Conservation (phyloP, 1,284 basidiomycete species). For the Chalciporus sp. region DNA sequence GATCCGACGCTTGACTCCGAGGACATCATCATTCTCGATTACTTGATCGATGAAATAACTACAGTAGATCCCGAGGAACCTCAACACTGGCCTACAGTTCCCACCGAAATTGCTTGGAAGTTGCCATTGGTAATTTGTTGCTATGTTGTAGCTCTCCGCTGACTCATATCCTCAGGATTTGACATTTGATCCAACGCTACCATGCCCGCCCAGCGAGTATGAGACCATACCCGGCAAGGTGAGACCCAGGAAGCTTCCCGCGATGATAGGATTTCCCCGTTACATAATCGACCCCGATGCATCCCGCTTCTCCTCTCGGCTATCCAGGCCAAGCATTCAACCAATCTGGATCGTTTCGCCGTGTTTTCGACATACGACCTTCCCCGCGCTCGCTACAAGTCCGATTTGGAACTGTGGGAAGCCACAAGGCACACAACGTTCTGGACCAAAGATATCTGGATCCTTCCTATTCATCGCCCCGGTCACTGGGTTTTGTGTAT, state of each 20-base stretch:
- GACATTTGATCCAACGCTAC: not conserved
- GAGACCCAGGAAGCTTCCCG: not conserved
- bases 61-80: not conserved
- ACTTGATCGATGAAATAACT: not conserved
- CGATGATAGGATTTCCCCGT: not conserved
- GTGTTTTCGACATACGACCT: conserved; percentile 18
- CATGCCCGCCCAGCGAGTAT: too few relatives aligned
- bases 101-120: not conserved
- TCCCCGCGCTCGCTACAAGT: not conserved
- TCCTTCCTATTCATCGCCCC: conserved; percentile 12
- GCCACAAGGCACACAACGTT: conserved; percentile 2
- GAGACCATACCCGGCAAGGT: too few relatives aligned
- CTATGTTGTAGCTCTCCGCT: not conserved
- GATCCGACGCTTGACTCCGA: not conserved
- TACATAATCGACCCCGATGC: conserved; percentile 7
- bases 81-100: too few relatives aligned
- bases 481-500: conserved; percentile 18
- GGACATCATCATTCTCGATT: not conserved
- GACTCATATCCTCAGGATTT: not conserved
- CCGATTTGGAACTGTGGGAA: conserved; percentile 7
- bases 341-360: not conserved
- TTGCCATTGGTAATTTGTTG: not conserved
- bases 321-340: not conserved
- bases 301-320: conserved; percentile 9
- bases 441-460: conserved; percentile 9